Percentiles rank a stretch among this genome's conserved stretches.
Evolutionary conservation across 1,139 yeast species (phyloP).

Genomic region (Meyerozyma carpophila): DNA sequence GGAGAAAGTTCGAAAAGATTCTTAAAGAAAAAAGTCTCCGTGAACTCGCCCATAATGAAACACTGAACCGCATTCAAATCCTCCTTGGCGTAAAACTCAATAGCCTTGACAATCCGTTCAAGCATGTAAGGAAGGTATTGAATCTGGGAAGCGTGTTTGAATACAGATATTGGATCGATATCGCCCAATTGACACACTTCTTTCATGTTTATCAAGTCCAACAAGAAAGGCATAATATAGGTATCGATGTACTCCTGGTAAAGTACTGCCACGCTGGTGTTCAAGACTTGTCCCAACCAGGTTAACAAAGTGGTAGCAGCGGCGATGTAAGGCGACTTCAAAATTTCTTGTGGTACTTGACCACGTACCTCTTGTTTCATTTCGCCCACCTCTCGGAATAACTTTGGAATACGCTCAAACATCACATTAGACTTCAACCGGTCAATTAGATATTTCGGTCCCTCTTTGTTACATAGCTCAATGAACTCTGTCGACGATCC

Average conservation of each 20-base stretch:
- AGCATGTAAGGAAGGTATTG: constrained; percentile 45
- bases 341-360: constrained; percentile 40
- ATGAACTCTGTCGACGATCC: constrained; percentile 41
- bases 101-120: constrained; percentile 42
- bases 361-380: constrained; percentile 34
- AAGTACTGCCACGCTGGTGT: constrained; percentile 35
- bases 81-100: constrained; percentile 40
- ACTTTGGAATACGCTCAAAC: constrained; percentile 18
- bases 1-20: constrained; percentile 55
- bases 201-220: constrained; percentile 62
- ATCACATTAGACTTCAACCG: constrained; percentile 19
- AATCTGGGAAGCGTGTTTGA: constrained; percentile 55
- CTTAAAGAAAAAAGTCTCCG: constrained; percentile 71
- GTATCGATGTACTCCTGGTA: constrained; percentile 32
- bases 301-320: constrained; percentile 41
- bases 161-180: constrained; percentile 49
- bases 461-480: constrained; percentile 26
- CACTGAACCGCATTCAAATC: constrained; percentile 62
- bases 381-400: constrained; percentile 40
- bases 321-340: constrained; percentile 43
- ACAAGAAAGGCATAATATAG: constrained; percentile 65
- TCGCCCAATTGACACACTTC: constrained; percentile 79
- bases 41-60: constrained; percentile 60
- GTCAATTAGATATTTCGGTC: constrained; percentile 8
- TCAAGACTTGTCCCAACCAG: constrained; percentile 38